Conservation (phyloP, 495 filamentous ascomycete species). For the Trichocladium uniseriatum region DNA sequence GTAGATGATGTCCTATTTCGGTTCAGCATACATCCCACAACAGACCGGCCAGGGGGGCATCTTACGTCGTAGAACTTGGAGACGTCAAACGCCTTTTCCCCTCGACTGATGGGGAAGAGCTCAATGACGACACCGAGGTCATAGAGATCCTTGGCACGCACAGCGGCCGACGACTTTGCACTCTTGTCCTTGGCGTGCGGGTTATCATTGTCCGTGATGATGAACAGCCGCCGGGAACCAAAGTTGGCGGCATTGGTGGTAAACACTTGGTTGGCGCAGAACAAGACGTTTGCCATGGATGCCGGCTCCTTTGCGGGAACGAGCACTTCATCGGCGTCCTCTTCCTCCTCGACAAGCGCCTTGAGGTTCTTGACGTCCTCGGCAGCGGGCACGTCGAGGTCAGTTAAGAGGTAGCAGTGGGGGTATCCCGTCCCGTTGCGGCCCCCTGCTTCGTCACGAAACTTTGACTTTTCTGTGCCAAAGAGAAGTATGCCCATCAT, state of each 20-base stretch:
- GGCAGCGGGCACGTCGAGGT: slow-evolving; percentile 80
- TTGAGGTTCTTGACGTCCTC: slow-evolving; percentile 75
- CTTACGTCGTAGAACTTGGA: slow-evolving; percentile 86
- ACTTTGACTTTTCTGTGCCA: slow-evolving; percentile 78
- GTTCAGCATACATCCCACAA: slow-evolving; percentile 13
- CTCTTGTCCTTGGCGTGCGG: slow-evolving; percentile 66
- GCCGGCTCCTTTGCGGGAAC: slow-evolving; percentile 59
- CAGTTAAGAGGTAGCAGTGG: slow-evolving; percentile 84
- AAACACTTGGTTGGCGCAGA: slow-evolving; percentile 94
- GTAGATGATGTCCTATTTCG: slow-evolving; percentile 69
- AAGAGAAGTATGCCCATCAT: slow-evolving; percentile 98
- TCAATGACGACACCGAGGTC: slow-evolving; percentile 91
- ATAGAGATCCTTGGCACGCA: slow-evolving; percentile 88
- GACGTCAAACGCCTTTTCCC: slow-evolving; percentile 67
- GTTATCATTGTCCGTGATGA: slow-evolving; percentile 91
- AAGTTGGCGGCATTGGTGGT: slow-evolving; percentile 93
- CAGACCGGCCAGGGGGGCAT: neutral
- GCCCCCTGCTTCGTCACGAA: slow-evolving; percentile 56
- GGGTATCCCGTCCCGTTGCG: slow-evolving; percentile 62
- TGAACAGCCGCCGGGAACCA: slow-evolving; percentile 79
- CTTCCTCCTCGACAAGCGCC: slow-evolving; percentile 57
- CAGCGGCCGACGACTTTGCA: slow-evolving; percentile 63
- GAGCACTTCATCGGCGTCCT: slow-evolving; percentile 62
- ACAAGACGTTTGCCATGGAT: slow-evolving; percentile 83
- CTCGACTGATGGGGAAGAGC: slow-evolving; percentile 79